Conservation (phyloP, 2,329 filamentous ascomycete genomes). For the Colletotrichum limetticola region DNA sequence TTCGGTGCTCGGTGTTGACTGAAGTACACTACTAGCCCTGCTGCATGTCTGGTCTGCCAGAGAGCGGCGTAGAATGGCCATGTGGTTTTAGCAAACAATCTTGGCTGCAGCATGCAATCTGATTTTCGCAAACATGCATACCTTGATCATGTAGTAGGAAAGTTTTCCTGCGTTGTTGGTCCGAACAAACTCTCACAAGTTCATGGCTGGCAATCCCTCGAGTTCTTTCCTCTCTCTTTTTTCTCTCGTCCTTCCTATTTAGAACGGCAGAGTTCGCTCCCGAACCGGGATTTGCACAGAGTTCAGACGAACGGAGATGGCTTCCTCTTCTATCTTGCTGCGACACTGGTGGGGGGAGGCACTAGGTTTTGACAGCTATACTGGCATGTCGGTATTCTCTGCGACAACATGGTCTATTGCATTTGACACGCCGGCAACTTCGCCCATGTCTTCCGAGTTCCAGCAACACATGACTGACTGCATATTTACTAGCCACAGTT, state of each 20-base stretch:
- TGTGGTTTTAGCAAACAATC: too few species aligned
- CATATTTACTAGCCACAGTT: background rate
- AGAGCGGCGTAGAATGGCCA: background rate
- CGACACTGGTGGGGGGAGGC: background rate
- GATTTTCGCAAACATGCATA: too few species aligned
- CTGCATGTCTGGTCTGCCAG: background rate
- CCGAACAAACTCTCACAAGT: background rate
- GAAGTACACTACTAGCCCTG: background rate
- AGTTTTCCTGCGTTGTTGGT: background rate
- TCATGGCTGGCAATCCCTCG: background rate
- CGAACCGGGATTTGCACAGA: background rate
- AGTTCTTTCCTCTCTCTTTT: too few species aligned
- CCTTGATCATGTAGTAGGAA: background rate
- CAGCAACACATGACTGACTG: background rate
- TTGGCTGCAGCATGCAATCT: background rate
- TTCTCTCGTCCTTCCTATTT: background rate
- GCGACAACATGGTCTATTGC: background rate
- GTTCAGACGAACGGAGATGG: background rate
- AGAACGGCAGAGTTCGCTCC: background rate
- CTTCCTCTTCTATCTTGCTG: constrained; percentile 3
- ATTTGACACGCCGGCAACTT: background rate
- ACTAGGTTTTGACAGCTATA: background rate
- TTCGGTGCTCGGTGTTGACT: background rate
- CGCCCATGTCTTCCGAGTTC: background rate
- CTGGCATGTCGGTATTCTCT: background rate